These are phyloP conservation scores for Globisporangium carolinianum DNA, from an alignment of 352 stramenopile genomes.

Conservation along the genomic window DNA sequence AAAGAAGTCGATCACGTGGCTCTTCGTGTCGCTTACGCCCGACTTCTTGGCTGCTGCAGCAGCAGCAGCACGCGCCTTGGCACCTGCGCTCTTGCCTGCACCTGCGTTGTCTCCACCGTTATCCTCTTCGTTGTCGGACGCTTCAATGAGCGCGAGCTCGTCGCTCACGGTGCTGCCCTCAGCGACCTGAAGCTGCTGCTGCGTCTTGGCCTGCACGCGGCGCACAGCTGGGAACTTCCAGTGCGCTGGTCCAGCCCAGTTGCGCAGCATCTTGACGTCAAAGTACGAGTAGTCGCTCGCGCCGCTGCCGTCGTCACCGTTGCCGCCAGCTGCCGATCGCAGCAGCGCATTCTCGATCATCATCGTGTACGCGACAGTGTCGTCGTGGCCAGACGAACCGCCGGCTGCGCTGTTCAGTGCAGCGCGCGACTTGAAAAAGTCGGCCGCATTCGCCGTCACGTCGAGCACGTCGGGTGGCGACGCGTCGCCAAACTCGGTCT, in stretches of 20 bases:
- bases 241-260: constrained; percentile 68
- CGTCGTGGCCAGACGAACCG: constrained; percentile 24
- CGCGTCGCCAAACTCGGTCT: constrained; percentile 4
- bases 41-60: constrained; percentile 6
- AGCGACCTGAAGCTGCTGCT: background rate
- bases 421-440: constrained; percentile 55
- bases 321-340: constrained; percentile 34
- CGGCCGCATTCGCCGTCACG: constrained; percentile 31
- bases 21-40: constrained; percentile 31
- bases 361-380: constrained; percentile 48
- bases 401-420: background rate
- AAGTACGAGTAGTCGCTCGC: constrained; percentile 80
- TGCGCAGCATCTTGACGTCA: constrained; percentile 75
- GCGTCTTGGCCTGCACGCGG: constrained; percentile 34
- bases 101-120: constrained; percentile 10
- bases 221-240: constrained; percentile 64
- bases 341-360: constrained; percentile 75
- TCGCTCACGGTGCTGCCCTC: constrained; percentile 21
- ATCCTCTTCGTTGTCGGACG: constrained; percentile 20
- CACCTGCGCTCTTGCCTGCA: constrained; percentile 18
- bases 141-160: constrained; percentile 18
- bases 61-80: constrained; percentile 9
- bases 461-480: background rate
- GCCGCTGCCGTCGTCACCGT: constrained; percentile 37
- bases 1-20: constrained; percentile 50